A percentile compares a stretch with the other conserved stretches of the same genome.
phyloP scores from a whole-genome alignment of 176 grass and related monocot species.

The Triticum timopheevii region DNA sequence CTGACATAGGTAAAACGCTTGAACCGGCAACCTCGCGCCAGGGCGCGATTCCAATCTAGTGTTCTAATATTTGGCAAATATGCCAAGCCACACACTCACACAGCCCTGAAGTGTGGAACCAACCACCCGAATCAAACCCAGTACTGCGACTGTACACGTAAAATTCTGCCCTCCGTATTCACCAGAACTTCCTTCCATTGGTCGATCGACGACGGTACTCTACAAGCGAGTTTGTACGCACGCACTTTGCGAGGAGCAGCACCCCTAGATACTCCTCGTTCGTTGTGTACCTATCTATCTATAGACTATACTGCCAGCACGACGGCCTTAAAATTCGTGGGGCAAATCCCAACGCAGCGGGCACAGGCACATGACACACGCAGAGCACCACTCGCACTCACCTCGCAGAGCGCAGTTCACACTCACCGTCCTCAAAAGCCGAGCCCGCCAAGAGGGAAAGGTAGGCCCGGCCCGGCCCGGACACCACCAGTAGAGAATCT shows the following conservation, averaged over 20 bases:
- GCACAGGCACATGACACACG: slow-evolving; percentile 19
- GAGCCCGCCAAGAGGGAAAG: slow-evolving; percentile 25
- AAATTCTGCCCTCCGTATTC: too few relatives aligned
- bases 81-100: too few relatives aligned
- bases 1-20: too few relatives aligned
- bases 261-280: background rate
- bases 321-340: slow-evolving; percentile 7
- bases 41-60: too few relatives aligned
- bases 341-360: slow-evolving; percentile 19
- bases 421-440: slow-evolving; percentile 53
- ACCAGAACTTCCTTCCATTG: too few relatives aligned
- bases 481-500: slow-evolving; percentile 52
- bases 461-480: background rate
- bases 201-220: background rate
- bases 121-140: too few relatives aligned
- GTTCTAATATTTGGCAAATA: too few relatives aligned
- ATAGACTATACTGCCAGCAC: background rate
- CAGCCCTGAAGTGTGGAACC: too few relatives aligned
- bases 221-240: background rate
- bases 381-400: background rate
- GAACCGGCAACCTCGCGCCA: too few relatives aligned
- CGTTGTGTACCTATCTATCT: background rate
- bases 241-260: background rate
- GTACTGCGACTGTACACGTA: too few relatives aligned
- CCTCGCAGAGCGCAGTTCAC: background rate